phyloP scores from a whole-genome alignment of 495 filamentous ascomycete genomes.

The Amphirosellinia nigrospora region DNA sequence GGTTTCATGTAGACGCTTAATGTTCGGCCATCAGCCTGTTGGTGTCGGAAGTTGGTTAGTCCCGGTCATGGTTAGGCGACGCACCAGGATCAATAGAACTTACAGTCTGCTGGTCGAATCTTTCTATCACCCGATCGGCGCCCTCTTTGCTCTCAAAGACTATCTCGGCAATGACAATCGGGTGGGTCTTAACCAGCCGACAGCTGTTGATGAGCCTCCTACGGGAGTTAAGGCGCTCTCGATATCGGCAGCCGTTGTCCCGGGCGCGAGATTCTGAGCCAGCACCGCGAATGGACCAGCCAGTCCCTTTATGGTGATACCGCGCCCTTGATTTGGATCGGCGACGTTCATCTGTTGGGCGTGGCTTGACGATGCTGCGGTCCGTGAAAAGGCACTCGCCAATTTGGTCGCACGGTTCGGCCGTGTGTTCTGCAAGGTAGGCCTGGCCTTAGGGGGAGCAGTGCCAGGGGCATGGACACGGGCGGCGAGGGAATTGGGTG shows the following conservation, averaged over 20 bases:
- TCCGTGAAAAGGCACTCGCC: constrained; percentile 33
- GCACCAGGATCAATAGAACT: constrained; percentile 29
- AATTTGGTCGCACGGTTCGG: constrained; percentile 35
- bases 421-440: constrained; percentile 32
- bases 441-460: constrained; percentile 28
- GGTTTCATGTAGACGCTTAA: constrained; percentile 77
- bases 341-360: constrained; percentile 27
- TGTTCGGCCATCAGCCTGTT: constrained; percentile 82
- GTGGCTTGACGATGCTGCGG: constrained; percentile 36
- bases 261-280: constrained; percentile 87
- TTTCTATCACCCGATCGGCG: constrained; percentile 80
- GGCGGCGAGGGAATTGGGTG: constrained; percentile 48
- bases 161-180: constrained; percentile 86
- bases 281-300: constrained; percentile 84
- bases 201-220: constrained; percentile 73
- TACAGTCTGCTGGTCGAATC: constrained; percentile 88
- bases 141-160: constrained; percentile 76
- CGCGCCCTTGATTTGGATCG: constrained; percentile 34
- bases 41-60: constrained; percentile 16
- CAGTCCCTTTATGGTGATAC: constrained; percentile 78
- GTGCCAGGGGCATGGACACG: constrained; percentile 51
- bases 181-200: constrained; percentile 69
- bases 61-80: not conserved
- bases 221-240: constrained; percentile 80
- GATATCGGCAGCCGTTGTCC: constrained; percentile 94